These are phyloP conservation scores for Fusarium sp. DNA, from an alignment of 2,329 filamentous ascomycete genomes.

Conservation along the genomic window DNA sequence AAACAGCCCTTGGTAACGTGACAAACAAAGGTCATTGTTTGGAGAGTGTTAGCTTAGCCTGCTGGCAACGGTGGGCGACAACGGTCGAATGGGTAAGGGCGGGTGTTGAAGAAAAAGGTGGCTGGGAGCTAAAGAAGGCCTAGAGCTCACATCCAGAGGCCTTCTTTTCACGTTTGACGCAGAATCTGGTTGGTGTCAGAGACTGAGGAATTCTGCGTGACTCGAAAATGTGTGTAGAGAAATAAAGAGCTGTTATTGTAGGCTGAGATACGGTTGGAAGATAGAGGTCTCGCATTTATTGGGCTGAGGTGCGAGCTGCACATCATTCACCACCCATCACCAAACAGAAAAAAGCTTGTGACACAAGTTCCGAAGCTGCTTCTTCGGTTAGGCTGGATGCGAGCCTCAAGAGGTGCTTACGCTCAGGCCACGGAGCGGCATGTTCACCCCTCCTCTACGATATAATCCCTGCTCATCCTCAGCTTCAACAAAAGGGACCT, in stretches of 20 bases:
- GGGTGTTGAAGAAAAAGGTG: neutral
- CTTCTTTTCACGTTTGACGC: neutral
- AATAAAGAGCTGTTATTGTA: neutral
- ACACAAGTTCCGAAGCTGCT: conserved; percentile 4
- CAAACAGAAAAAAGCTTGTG: neutral
- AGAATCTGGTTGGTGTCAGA: neutral
- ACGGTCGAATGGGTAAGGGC: neutral
- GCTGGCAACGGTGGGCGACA: neutral
- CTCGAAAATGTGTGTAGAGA: neutral
- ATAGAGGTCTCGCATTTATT: neutral
- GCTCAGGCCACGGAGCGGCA: conserved; percentile 24
- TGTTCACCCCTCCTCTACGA: conserved; percentile 13
- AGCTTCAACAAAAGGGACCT: neutral
- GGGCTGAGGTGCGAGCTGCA: neutral
- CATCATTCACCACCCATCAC: neutral
- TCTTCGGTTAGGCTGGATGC: conserved; percentile 6
- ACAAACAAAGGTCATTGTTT: conserved; percentile 5
- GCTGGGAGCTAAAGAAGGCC: conserved; percentile 1
- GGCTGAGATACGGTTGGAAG: neutral
- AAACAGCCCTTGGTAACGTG: neutral
- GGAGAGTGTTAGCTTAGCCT: neutral
- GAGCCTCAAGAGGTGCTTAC: neutral
- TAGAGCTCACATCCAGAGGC: neutral
- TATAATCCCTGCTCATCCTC: conserved; percentile 16
- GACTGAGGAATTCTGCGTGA: neutral